Evolutionary conservation across 306 rosid species (phyloP).

Genomic region (Sophora flavescens): DNA sequence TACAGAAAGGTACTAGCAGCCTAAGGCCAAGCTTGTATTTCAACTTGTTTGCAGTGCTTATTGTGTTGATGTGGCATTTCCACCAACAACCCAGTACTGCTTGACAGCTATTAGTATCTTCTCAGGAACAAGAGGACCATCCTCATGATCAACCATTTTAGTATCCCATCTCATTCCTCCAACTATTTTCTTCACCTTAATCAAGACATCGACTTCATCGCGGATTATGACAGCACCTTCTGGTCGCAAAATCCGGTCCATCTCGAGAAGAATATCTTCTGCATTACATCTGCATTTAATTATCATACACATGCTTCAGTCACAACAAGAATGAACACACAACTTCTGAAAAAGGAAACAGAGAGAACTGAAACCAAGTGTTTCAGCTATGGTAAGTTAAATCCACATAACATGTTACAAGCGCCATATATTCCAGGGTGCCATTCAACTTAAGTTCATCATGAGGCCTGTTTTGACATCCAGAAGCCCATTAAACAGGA

Average conservation of each 20-base stretch:
- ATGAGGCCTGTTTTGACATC: background rate
- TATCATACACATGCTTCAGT: slow-evolving; percentile 25
- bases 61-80: slow-evolving; percentile 66
- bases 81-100: slow-evolving; percentile 82
- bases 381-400: slow-evolving; percentile 1
- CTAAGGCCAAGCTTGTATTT: slow-evolving; percentile 21
- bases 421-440: background rate
- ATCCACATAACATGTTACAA: background rate
- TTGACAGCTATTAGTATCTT: slow-evolving; percentile 82
- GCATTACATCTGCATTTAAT: slow-evolving; percentile 65
- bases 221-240: slow-evolving; percentile 91
- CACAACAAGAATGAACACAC: background rate
- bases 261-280: slow-evolving; percentile 86
- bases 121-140: slow-evolving; percentile 87
- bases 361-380: background rate
- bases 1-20: slow-evolving; percentile 36
- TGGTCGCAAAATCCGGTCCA: slow-evolving; percentile 86
- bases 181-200: slow-evolving; percentile 75
- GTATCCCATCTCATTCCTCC: slow-evolving; percentile 93
- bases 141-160: slow-evolving; percentile 92
- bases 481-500: background rate
- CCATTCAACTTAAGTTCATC: background rate
- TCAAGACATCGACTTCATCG: slow-evolving; percentile 73
- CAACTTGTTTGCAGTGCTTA: slow-evolving; percentile 37
- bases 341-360: background rate